phyloP scores from a whole-genome alignment of 805 yeast genomes.

The Saturnispora halmiae region DNA sequence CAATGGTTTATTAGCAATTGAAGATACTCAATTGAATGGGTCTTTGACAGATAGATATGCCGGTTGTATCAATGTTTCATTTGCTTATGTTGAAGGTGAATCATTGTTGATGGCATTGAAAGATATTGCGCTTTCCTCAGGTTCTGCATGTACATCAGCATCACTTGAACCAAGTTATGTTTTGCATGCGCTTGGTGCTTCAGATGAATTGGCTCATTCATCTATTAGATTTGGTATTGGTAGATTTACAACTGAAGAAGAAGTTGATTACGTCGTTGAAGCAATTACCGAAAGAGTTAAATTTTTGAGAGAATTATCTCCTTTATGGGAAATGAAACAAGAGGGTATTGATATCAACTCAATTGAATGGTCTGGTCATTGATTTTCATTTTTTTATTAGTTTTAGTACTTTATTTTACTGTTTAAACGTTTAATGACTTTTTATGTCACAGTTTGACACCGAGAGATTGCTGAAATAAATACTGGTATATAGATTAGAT shows the following conservation, averaged over 20 bases:
- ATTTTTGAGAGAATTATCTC: slow-evolving; percentile 84
- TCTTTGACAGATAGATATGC: slow-evolving; percentile 65
- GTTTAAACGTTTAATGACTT: background rate
- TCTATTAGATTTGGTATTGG: slow-evolving; percentile 96
- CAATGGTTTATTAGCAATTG: slow-evolving; percentile 66
- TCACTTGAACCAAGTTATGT: slow-evolving; percentile 97
- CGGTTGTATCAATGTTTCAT: slow-evolving; percentile 94
- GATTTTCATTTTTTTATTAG: slow-evolving; percentile 22
- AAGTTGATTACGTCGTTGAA: slow-evolving; percentile 84
- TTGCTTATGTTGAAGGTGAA: slow-evolving; percentile 97
- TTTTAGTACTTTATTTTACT: background rate
- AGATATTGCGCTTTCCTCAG: slow-evolving; percentile 92
- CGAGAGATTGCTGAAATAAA: too few relatives aligned
- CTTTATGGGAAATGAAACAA: slow-evolving; percentile 98
- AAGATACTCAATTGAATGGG: slow-evolving; percentile 87
- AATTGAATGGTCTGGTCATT: slow-evolving; percentile 96
- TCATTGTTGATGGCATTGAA: slow-evolving; percentile 94
- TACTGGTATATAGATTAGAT: too few relatives aligned
- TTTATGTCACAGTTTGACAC: background rate
- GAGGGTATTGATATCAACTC: slow-evolving; percentile 92
- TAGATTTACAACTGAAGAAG: slow-evolving; percentile 92
- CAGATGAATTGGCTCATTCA: slow-evolving; percentile 97
- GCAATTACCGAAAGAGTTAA: slow-evolving; percentile 86
- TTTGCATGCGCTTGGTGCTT: slow-evolving; percentile 92
- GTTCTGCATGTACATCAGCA: slow-evolving; percentile 98